Percentiles rank a stretch among this genome's conserved stretches.
Evolutionary conservation across 2,329 filamentous ascomycete species (phyloP).

Genomic region (Aspergillus ochraceoroseus): DNA sequence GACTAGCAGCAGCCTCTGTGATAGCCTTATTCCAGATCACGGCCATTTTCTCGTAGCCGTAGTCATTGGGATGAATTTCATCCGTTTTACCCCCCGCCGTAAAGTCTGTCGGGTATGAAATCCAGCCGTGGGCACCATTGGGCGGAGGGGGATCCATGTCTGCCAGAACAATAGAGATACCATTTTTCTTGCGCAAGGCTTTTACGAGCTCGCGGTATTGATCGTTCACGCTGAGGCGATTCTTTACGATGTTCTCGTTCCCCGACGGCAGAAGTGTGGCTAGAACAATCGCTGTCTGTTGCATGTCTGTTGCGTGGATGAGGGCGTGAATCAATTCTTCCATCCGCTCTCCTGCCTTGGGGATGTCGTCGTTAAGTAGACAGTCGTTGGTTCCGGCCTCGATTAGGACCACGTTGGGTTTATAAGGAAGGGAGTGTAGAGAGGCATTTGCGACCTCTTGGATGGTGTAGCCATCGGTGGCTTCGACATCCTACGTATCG

Average conservation of each 20-base stretch:
- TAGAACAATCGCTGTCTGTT: conserved; percentile 3
- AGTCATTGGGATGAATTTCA: too few species aligned
- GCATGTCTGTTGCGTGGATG: conserved; percentile 1
- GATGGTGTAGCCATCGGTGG: conserved; percentile 7
- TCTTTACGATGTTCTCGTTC: neutral
- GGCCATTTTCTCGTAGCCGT: too few species aligned
- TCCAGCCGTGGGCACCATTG: too few species aligned
- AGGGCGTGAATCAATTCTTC: conserved; percentile 2
- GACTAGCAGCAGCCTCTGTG: too few species aligned
- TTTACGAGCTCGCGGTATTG: conserved; percentile 7
- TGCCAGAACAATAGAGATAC: conserved; percentile 6
- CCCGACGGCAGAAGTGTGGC: conserved; percentile 3
- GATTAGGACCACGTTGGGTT: conserved; percentile 12
- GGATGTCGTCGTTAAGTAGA: neutral
- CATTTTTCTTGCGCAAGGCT: conserved; percentile 1
- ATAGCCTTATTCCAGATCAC: too few species aligned
- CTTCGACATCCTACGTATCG: conserved; percentile 11
- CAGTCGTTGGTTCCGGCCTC: conserved; percentile 14
- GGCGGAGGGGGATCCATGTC: conserved; percentile 7
- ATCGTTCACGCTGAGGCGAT: neutral
- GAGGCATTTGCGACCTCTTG: conserved; percentile 2
- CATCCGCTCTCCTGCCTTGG: conserved; percentile 6
- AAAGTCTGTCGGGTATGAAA: too few species aligned
- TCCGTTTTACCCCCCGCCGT: too few species aligned
- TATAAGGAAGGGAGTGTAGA: neutral